Conservation (phyloP, 371 early-diverging fungal species). For the Apophysomyces sp. region DNA sequence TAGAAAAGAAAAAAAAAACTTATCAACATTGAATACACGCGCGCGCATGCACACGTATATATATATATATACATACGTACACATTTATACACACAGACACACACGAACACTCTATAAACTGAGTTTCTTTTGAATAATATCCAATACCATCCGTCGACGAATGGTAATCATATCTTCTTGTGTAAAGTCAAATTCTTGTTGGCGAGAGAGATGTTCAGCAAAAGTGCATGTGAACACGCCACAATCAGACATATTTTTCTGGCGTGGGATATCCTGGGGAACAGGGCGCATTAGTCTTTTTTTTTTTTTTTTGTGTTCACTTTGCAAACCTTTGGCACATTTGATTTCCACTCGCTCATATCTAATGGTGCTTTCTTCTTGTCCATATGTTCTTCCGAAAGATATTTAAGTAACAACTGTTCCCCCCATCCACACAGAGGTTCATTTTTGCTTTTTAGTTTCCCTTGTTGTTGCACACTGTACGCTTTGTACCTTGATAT, state of each 20-base stretch:
- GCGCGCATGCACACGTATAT: too few relatives aligned
- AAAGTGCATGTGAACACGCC: constrained; percentile 96
- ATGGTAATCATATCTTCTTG: constrained; percentile 75
- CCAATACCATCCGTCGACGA: constrained; percentile 72
- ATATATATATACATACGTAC: too few relatives aligned
- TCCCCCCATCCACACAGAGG: too few relatives aligned
- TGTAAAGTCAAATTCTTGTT: constrained; percentile 64
- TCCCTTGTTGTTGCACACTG: not conserved
- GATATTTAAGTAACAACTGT: constrained; percentile 61
- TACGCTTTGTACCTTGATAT: constrained; percentile 36
- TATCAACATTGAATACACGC: too few relatives aligned
- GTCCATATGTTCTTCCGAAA: constrained; percentile 73
- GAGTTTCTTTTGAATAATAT: constrained; percentile 54
- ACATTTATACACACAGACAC: too few relatives aligned
- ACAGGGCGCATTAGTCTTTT: not conserved
- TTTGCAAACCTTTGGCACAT: constrained; percentile 54
- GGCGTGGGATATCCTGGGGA: constrained; percentile 72
- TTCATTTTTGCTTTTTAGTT: not conserved
- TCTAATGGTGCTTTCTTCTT: constrained; percentile 68
- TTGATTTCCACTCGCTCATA: constrained; percentile 64
- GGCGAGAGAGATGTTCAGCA: constrained; percentile 73
- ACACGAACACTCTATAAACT: not conserved
- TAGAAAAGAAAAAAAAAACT: too few relatives aligned
- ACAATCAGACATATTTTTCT: constrained; percentile 93
- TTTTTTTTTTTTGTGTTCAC: not conserved